These are phyloP conservation scores for Echria macrotheca DNA, from an alignment of 495 filamentous ascomycete genomes.

Conservation along the genomic window DNA sequence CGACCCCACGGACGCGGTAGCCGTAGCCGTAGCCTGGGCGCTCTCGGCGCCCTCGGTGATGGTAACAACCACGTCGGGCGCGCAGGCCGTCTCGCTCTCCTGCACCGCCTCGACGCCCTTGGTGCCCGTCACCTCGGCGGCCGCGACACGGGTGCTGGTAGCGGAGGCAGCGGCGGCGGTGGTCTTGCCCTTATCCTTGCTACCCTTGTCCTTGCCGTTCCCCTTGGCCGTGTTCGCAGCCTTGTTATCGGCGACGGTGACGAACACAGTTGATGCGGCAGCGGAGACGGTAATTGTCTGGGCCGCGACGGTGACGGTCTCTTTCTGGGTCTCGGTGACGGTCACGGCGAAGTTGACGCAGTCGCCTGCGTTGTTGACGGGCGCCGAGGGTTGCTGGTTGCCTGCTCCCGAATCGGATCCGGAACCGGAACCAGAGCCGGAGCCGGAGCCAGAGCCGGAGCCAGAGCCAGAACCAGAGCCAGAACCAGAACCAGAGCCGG, in stretches of 20 bases:
- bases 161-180: not conserved
- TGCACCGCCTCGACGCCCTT: not conserved
- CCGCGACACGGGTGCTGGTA: not conserved
- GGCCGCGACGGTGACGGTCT: constrained; percentile 28
- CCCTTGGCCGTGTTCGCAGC: not conserved
- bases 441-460: constrained; percentile 14
- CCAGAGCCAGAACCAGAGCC: constrained; percentile 18
- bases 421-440: constrained; percentile 17
- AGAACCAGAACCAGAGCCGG: constrained; percentile 11
- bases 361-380: constrained; percentile 10
- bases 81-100: not conserved
- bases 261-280: constrained; percentile 36
- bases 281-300: constrained; percentile 27
- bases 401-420: constrained; percentile 12
- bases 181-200: not conserved
- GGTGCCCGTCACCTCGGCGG: not conserved
- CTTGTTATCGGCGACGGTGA: constrained; percentile 30
- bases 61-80: constrained; percentile 7
- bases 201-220: not conserved
- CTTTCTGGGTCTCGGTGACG: constrained; percentile 32
- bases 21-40: not conserved
- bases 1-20: no score
- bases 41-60: constrained; percentile 5
- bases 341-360: constrained; percentile 32
- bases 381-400: no score